Evolutionary conservation across 148 eudicot genomes (phyloP).

Genomic region (Agrostemma githago): DNA sequence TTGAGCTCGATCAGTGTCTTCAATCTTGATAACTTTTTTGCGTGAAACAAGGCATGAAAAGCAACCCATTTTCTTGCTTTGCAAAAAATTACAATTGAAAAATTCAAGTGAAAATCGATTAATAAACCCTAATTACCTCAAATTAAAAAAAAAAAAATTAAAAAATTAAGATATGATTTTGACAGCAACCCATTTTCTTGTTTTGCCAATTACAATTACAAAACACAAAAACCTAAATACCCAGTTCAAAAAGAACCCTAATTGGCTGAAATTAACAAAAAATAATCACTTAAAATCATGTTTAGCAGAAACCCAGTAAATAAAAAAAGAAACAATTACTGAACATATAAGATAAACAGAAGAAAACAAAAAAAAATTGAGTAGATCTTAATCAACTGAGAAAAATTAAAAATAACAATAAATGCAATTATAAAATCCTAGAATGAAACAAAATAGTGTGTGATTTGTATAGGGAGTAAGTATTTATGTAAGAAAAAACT

Average conservation of each 20-base stretch:
- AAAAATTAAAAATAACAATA: background rate
- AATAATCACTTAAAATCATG: constrained; percentile 12
- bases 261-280: constrained; percentile 16
- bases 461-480: background rate
- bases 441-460: background rate
- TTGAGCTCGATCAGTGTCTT: constrained; percentile 45
- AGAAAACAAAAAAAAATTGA: constrained; percentile 20
- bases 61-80: constrained; percentile 36
- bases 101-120: background rate
- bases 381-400: constrained; percentile 31
- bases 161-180: constrained; percentile 8
- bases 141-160: constrained; percentile 16
- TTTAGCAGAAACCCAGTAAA: constrained; percentile 14
- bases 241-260: constrained; percentile 19
- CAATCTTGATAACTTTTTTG: constrained; percentile 37
- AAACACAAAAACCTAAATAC: constrained; percentile 13
- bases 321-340: background rate
- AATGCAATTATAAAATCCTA: background rate
- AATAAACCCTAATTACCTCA: constrained; percentile 15
- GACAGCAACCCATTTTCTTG: constrained; percentile 21
- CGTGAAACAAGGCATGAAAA: constrained; percentile 31
- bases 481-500: constrained; percentile 7
- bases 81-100: background rate
- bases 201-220: background rate
- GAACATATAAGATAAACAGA: constrained; percentile 15